phyloP scores from a whole-genome alignment of 129 eudicot species.

The Silybum marianum region DNA sequence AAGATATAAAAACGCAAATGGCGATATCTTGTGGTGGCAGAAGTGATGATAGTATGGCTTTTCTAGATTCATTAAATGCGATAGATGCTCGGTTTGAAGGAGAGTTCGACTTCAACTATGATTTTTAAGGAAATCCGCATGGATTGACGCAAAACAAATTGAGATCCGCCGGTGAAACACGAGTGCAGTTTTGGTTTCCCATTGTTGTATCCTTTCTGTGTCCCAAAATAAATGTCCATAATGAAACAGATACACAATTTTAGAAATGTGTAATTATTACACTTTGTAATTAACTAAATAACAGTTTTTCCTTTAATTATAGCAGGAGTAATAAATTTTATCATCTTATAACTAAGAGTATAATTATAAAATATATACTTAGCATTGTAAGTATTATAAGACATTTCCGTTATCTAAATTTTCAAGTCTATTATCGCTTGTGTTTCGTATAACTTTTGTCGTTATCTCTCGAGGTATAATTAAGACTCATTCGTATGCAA shows the following conservation, averaged over 20 bases:
- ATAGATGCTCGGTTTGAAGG: constrained; percentile 38
- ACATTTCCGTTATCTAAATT: no score
- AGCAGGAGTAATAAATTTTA: not conserved
- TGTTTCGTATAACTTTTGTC: no score
- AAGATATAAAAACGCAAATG: constrained; percentile 28
- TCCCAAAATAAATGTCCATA: not conserved
- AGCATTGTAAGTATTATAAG: no score
- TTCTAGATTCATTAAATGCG: constrained; percentile 34
- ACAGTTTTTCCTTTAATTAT: not conserved
- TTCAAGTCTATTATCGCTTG: no score
- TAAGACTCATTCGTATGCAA: no score
- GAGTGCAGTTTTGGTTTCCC: not conserved
- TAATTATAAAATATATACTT: no score
- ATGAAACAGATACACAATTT: not conserved
- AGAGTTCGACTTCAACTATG: constrained; percentile 25
- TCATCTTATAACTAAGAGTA: not conserved
- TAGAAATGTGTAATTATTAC: not conserved
- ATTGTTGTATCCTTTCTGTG: not conserved
- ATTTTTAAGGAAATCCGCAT: constrained; percentile 13
- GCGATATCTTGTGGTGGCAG: constrained; percentile 34
- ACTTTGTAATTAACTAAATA: not conserved
- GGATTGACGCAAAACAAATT: constrained; percentile 16
- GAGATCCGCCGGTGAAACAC: not conserved
- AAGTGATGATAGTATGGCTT: constrained; percentile 37
- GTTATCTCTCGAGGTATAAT: no score